phyloP scores from a whole-genome alignment of 306 rosid genomes.

The Citrullus amarus region DNA sequence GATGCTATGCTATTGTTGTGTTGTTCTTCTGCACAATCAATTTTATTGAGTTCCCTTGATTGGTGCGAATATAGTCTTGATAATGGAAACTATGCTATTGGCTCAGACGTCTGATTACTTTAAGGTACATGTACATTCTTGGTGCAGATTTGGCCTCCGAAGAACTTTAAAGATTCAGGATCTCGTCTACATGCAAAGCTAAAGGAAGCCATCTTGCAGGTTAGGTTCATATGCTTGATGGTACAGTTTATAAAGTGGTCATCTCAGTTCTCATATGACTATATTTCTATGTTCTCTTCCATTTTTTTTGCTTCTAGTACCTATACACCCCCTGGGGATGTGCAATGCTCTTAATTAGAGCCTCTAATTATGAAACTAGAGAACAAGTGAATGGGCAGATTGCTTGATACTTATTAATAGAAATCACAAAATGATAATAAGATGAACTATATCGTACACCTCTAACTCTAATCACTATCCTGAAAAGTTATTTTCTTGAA shows the following conservation, averaged over 20 bases:
- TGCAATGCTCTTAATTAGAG: not conserved
- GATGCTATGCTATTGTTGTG: not conserved
- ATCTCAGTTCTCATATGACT: not conserved
- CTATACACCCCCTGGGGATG: not conserved
- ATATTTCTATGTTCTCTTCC: not conserved
- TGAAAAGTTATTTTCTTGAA: not conserved
- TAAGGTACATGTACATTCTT: slow-evolving; percentile 7
- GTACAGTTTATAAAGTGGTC: not conserved
- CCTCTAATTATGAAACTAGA: not conserved
- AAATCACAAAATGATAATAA: not conserved
- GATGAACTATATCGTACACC: not conserved
- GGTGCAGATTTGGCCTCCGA: slow-evolving; percentile 98
- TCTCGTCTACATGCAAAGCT: slow-evolving; percentile 73
- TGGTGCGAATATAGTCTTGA: not conserved
- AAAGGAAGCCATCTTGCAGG: slow-evolving; percentile 96
- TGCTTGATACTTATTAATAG: not conserved
- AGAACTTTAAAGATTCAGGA: slow-evolving; percentile 87
- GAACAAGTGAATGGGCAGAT: not conserved
- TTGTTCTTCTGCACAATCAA: not conserved
- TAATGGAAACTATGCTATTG: not conserved
- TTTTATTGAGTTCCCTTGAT: not conserved
- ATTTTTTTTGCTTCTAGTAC: not conserved
- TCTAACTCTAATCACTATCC: not conserved
- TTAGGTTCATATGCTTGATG: slow-evolving; percentile 10
- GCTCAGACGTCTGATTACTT: not conserved